phyloP scores from a whole-genome alignment of 306 rosid species.

The Prunus mira region DNA sequence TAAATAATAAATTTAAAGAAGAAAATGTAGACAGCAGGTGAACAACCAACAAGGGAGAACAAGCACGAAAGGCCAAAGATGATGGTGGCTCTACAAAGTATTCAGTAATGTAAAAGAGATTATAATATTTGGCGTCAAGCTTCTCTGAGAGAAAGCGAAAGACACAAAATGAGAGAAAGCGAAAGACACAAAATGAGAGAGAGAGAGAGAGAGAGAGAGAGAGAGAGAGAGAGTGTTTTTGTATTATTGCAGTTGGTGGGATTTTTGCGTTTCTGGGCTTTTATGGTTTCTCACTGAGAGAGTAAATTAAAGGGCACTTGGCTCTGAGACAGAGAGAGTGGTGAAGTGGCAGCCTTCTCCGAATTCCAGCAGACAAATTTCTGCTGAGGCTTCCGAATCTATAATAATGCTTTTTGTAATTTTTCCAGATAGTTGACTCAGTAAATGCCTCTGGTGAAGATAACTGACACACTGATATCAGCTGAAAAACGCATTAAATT shows the following conservation, averaged over 20 bases:
- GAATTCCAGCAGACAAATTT: background rate
- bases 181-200: background rate
- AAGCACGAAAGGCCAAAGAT: slow-evolving; percentile 44
- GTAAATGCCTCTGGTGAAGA: background rate
- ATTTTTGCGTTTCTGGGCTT: background rate
- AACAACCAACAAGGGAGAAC: slow-evolving; percentile 43
- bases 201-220: background rate
- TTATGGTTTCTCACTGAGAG: background rate
- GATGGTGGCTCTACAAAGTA: background rate
- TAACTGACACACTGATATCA: background rate
- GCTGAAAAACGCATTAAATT: background rate
- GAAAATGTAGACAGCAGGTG: slow-evolving; percentile 31
- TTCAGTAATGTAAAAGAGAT: background rate
- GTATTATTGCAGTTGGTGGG: slow-evolving; percentile 28
- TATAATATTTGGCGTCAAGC: slow-evolving; percentile 11
- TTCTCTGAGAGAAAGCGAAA: slow-evolving; percentile 4
- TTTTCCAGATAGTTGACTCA: background rate
- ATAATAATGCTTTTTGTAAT: background rate
- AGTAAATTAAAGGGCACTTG: slow-evolving; percentile 9
- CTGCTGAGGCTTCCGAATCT: background rate
- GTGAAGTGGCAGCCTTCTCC: background rate
- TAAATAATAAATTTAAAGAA: background rate
- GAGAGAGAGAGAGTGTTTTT: background rate
- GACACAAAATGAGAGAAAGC: background rate
- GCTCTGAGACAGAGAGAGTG: background rate